Conservation (phyloP, 2,329 filamentous ascomycete genomes). For the Thelonectria blattea region DNA sequence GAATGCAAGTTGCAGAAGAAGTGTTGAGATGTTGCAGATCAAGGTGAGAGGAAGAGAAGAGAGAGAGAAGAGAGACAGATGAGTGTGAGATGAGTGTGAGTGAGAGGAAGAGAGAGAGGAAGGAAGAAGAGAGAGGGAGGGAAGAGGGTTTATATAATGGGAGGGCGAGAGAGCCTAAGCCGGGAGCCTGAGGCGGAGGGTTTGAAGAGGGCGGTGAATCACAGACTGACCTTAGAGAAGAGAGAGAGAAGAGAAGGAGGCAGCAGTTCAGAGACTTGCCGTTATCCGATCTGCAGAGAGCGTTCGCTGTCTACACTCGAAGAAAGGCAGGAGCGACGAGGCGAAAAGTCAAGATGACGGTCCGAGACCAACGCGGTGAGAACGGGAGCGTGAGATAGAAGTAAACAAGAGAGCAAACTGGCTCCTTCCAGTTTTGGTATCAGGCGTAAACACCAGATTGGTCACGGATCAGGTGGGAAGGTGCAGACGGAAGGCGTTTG, state of each 20-base stretch:
- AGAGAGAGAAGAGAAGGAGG: background rate
- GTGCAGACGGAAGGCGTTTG: background rate
- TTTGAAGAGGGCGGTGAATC: too few relatives aligned
- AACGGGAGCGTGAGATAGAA: background rate
- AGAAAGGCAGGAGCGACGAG: background rate
- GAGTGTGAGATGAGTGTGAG: too few relatives aligned
- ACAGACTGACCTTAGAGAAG: background rate
- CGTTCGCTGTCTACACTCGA: too few relatives aligned
- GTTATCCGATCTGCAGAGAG: too few relatives aligned
- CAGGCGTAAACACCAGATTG: too few relatives aligned
- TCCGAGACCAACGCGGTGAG: background rate
- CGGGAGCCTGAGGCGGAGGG: too few relatives aligned
- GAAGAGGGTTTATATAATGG: too few relatives aligned
- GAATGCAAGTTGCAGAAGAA: constrained; percentile 18
- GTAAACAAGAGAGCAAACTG: background rate
- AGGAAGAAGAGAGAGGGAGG: too few relatives aligned
- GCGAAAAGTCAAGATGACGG: background rate
- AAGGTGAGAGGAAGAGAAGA: constrained; percentile 15
- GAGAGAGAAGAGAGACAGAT: background rate
- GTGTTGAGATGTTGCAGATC: constrained; percentile 4
- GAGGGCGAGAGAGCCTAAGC: too few relatives aligned
- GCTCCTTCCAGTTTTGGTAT: background rate
- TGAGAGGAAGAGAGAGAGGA: background rate
- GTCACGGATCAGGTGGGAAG: too few relatives aligned
- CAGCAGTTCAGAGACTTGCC: too few relatives aligned